These are phyloP conservation scores for Thuidium tamariscinum DNA, from an alignment of 225 moss, liverwort and hornwort species.

Conservation along the genomic window DNA sequence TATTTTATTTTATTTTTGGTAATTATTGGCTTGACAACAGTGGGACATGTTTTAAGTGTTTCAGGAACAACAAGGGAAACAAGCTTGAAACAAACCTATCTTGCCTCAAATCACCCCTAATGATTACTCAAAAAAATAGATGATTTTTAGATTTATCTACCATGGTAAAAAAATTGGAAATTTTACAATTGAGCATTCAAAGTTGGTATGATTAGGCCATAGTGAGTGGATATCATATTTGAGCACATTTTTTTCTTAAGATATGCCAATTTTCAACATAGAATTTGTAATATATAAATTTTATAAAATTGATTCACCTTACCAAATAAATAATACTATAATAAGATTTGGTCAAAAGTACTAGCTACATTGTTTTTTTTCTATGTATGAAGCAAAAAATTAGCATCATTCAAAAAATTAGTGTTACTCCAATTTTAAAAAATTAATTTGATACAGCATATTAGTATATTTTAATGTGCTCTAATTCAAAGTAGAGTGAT, in stretches of 20 bases:
- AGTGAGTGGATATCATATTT: too few species aligned
- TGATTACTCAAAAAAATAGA: too few species aligned
- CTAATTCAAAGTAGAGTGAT: not conserved
- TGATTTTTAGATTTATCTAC: fast-evolving
- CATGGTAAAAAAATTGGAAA: too few species aligned
- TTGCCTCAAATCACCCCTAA: too few species aligned
- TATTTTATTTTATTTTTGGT: too few species aligned
- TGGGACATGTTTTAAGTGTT: too few species aligned
- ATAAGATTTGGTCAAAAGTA: fast-evolving
- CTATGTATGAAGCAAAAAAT: fast-evolving
- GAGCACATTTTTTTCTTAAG: too few species aligned
- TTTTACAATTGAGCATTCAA: too few species aligned
- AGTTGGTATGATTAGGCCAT: too few species aligned
- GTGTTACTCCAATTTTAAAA: not conserved
- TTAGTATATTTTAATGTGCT: not conserved
- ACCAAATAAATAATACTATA: not conserved
- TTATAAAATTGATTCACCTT: fast-evolving
- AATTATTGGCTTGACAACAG: too few species aligned
- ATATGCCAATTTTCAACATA: not conserved
- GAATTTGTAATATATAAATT: not conserved
- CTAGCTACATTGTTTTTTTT: not conserved
- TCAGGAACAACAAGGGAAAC: too few species aligned
- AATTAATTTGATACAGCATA: not conserved
- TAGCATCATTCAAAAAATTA: not conserved
- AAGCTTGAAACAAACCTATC: too few species aligned